These are phyloP conservation scores for Trypanosoma scelopori DNA, from an alignment of 208 protist species.

Conservation along the genomic window DNA sequence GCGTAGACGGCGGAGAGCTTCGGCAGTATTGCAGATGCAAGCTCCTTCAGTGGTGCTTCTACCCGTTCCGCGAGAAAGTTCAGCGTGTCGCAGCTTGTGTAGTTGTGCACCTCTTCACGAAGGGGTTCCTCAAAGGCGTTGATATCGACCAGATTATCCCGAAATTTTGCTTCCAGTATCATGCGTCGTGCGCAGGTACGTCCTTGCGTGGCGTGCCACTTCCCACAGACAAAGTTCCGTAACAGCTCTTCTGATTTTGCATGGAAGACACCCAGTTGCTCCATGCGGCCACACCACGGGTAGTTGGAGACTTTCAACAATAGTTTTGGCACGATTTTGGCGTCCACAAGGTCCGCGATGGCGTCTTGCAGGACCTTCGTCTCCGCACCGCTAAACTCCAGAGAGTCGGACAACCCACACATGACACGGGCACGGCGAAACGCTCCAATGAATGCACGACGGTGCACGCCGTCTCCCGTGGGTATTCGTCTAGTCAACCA, in stretches of 20 bases:
- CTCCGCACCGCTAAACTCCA: slow-evolving; percentile 17
- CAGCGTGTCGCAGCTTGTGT: slow-evolving; percentile 2
- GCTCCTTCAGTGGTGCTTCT: slow-evolving; percentile 8
- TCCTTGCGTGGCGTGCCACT: slow-evolving; percentile 19
- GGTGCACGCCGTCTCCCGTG: slow-evolving; percentile 9
- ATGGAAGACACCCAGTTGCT: slow-evolving; percentile 5
- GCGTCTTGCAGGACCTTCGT: slow-evolving; percentile 16
- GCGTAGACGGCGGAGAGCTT: neutral
- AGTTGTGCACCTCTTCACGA: slow-evolving; percentile 18
- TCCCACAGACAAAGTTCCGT: slow-evolving; percentile 6
- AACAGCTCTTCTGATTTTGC: slow-evolving; percentile 12
- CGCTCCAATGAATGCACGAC: slow-evolving; percentile 22
- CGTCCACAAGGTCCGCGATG: slow-evolving; percentile 18
- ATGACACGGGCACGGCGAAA: slow-evolving; percentile 18
- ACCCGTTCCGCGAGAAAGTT: slow-evolving; percentile 4
- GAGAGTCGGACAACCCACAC: slow-evolving; percentile 16
- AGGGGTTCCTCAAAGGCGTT: slow-evolving; percentile 21
- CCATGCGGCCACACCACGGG: slow-evolving; percentile 8
- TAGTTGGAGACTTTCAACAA: neutral
- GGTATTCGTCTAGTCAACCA: slow-evolving; percentile 10
- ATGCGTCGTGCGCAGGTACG: slow-evolving; percentile 1
- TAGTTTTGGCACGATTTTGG: slow-evolving; percentile 18
- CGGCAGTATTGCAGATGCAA: neutral
- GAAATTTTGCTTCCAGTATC: slow-evolving; percentile 9
- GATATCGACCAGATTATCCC: slow-evolving; percentile 11